Evolutionary conservation across 768 basidiomycete genomes (phyloP), one percentile per base, ranked within the genome.

Genomic region (Xerocomellus dryophilus): DNA sequence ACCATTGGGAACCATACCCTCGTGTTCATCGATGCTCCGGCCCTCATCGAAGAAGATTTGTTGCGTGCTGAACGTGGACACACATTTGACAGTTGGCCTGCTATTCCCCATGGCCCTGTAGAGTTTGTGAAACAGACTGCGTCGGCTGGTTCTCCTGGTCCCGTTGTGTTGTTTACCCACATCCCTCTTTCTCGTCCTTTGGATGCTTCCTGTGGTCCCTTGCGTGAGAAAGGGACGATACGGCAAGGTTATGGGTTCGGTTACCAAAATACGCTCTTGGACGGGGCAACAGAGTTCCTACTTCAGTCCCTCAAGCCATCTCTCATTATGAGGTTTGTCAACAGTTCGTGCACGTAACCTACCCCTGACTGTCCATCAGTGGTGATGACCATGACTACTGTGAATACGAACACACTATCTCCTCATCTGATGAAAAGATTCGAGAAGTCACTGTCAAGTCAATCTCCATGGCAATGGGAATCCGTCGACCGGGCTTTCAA

Each of bases 321-420:
- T 2, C 69, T 89, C 12, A 76, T 95, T 32, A 87, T 93, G 70
- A 93, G 89, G 88, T 88, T 60, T 53, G 74, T 60, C 43, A 11
- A 27, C 18, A 43, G 23, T 53, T 44, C 20, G 15, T n/a, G 12
- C 11, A 42, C 27, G 3, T 23, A 44, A 46, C 32, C 23, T 29
- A 47, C 31, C 25, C 9, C 60, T 59, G 48, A 59, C 44, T 29
- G 36, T 51, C 35, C 54, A 40, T 38, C 51, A 93, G 90, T 60
- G 96, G 92, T 6, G 93, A 98, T 69, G 94, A 98, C 65, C 94
- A 97, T 67, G 96, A 98, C 63, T 93, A 95, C 59, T 98, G 96
- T 70, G 90, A 90, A 73, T 83, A 85, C 64, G 74, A 75, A 66
- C 83, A 86, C 67, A 60, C 71, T 58, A 66, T 69, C 49, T 53